These are phyloP conservation scores for Lentinula sp. DNA, from an alignment of 768 basidiomycete species.

Conservation along the genomic window DNA sequence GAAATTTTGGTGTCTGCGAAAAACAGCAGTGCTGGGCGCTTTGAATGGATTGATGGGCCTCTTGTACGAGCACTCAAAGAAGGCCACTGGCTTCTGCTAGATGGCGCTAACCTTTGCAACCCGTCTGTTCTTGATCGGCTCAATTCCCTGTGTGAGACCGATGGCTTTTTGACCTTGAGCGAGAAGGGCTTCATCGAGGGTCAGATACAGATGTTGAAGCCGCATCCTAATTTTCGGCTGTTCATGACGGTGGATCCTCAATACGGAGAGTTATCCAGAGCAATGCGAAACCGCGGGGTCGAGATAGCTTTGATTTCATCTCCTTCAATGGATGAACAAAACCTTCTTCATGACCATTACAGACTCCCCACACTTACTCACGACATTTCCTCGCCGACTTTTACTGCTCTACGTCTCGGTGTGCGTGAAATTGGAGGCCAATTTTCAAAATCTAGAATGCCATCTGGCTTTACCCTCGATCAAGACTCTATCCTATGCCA, in stretches of 20 bases:
- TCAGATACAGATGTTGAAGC: conserved; percentile 62
- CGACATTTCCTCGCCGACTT: conserved; percentile 10
- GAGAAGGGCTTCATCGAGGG: conserved; percentile 86
- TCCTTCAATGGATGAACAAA: conserved; percentile 37
- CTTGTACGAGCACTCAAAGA: conserved; percentile 78
- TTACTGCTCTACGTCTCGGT: conserved; percentile 32
- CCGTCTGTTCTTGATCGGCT: conserved; percentile 94
- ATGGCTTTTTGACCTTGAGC: conserved; percentile 77
- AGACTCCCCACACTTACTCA: conserved; percentile 36
- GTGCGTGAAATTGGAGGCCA: conserved; percentile 8
- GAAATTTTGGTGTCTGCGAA: conserved; percentile 10
- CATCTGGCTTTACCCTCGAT: conserved; percentile 37
- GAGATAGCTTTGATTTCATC: conserved; percentile 58
- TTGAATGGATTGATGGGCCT: conserved; percentile 96
- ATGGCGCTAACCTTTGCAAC: conserved; percentile 91
- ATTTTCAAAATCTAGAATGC: conserved; percentile 10
- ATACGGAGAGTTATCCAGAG: conserved; percentile 89
- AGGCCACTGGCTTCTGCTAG: conserved; percentile 88
- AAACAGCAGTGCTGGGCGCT: conserved; percentile 40
- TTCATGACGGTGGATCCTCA: conserved; percentile 93
- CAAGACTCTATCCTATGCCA: conserved; percentile 42
- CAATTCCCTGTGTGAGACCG: conserved; percentile 90
- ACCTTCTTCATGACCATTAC: conserved; percentile 37
- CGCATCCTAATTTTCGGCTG: conserved; percentile 86
- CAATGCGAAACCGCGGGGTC: conserved; percentile 96